A percentile compares a stretch with the other conserved stretches of the same genome.
Evolutionary conservation across 192 early-diverging fungal species (phyloP).

Genomic region (Rhizophagus clarus): DNA sequence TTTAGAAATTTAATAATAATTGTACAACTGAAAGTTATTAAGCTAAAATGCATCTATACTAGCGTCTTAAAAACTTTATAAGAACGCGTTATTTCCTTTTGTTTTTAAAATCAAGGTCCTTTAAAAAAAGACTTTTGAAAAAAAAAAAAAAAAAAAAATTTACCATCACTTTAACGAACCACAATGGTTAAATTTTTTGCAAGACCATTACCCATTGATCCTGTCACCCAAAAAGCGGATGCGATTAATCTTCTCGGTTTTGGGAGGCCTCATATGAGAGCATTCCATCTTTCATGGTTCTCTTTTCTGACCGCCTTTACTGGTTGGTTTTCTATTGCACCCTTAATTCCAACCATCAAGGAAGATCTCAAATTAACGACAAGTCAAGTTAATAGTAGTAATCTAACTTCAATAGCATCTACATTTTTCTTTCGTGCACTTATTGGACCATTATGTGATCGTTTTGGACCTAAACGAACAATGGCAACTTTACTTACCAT

Average conservation of each 20-base stretch:
- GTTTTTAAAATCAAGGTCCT: too few relatives aligned
- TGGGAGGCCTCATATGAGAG: constrained; percentile 41
- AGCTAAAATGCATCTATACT: too few relatives aligned
- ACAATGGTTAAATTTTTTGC: constrained; percentile 32
- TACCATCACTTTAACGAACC: neutral
- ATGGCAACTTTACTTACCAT: constrained; percentile 58
- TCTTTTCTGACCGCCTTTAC: constrained; percentile 46
- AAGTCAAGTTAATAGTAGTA: constrained; percentile 44
- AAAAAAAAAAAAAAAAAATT: neutral
- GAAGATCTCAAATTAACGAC: constrained; percentile 53
- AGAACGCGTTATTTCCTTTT: too few relatives aligned
- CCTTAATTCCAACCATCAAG: constrained; percentile 56
- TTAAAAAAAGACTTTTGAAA: too few relatives aligned
- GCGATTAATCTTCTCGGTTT: constrained; percentile 41
- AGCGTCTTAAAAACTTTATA: too few relatives aligned
- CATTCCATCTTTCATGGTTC: constrained; percentile 44
- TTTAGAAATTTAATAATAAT: too few relatives aligned
- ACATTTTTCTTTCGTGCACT: constrained; percentile 59
- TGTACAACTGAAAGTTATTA: too few relatives aligned
- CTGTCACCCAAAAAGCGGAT: constrained; percentile 36
- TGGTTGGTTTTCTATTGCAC: constrained; percentile 66
- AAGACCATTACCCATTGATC: constrained; percentile 36
- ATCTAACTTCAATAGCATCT: constrained; percentile 57
- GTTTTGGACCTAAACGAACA: constrained; percentile 46
- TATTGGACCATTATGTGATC: constrained; percentile 49